These are phyloP conservation scores for Penicillium longicatenatum DNA, from an alignment of 495 filamentous ascomycete genomes.

Conservation along the genomic window DNA sequence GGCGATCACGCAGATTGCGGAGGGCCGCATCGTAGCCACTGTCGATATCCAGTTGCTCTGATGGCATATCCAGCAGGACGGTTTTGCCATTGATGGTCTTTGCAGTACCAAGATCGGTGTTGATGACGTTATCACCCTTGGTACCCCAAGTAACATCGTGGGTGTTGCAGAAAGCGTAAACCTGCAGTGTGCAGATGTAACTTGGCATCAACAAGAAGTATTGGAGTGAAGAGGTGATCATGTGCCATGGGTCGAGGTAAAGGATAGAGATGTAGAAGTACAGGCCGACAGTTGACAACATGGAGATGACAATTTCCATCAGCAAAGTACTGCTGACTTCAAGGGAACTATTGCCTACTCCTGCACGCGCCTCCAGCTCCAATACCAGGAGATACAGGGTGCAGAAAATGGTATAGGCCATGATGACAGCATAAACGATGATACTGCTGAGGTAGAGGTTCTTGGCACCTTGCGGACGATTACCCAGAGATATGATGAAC, in stretches of 20 bases:
- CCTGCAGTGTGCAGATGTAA: slow-evolving; percentile 96
- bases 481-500: slow-evolving; percentile 98
- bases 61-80: slow-evolving; percentile 87
- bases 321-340: slow-evolving; percentile 82
- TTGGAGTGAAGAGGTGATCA: slow-evolving; percentile 91
- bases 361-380: slow-evolving; percentile 63
- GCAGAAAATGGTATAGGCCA: slow-evolving; percentile 93
- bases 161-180: slow-evolving; percentile 99
- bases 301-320: slow-evolving; percentile 92
- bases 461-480: slow-evolving; percentile 92
- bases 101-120: slow-evolving; percentile 87
- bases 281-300: slow-evolving; percentile 82
- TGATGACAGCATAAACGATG: slow-evolving; percentile 87
- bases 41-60: slow-evolving; percentile 97
- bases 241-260: slow-evolving; percentile 98
- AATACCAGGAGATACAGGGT: slow-evolving; percentile 81
- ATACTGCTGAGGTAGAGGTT: slow-evolving; percentile 87
- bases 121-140: slow-evolving; percentile 94
- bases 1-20: slow-evolving; percentile 89
- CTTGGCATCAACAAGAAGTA: slow-evolving; percentile 90
- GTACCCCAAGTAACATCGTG: slow-evolving; percentile 99
- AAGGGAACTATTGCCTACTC: slow-evolving; percentile 41
- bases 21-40: slow-evolving; percentile 96
- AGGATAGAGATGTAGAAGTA: slow-evolving; percentile 97
- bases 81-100: slow-evolving; percentile 68